Evolutionary conservation across 768 basidiomycete species (phyloP), one percentile per base, ranked within the genome.

Genomic region (Podaxis sp.): DNA sequence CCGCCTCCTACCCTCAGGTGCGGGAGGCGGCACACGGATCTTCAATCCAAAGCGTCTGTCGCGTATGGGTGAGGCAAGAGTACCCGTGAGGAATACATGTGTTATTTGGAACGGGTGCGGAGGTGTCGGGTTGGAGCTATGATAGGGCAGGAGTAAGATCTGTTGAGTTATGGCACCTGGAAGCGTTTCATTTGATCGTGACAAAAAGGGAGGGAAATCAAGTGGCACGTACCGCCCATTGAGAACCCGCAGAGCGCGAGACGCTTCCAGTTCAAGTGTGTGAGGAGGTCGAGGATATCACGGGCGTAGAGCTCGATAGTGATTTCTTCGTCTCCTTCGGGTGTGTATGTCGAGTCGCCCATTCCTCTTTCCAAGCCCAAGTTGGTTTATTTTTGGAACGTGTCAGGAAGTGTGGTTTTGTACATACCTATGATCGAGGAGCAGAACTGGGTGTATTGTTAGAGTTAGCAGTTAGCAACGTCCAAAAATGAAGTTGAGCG

Each of bases 161-260:
- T 81, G 77, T 58, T 81, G 79, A 5, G 75, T 69, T 38, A 82
- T 64, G 3, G 75, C 70, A 32, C 79, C 80, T 81, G 48, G 1
- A 61, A 27, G 6, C 11, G 16, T 13, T 44, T 38, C 2, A 3
- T 27, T 18, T n/a, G 3, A 47, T 25, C 6, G 32, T 47, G 21
- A 27, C 21, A 6, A 3, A 13, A 13, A 18, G 16, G 4, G 32
- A 4, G 18, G 23, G 44, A 25, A 21, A 38, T 1, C 1, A 35
- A 9, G 3, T 1, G 16, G 4, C 13, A 63, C 72, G 50, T 63
- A 80, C 79, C 81, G 58, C 81, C 81, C 81, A 82, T 80, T 4
- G 81, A 82, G 67, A 75, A 81, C 4, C 79, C 80, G 57, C 79
- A 78, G 10, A 82, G 64, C 1, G 76, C 70, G 21, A 82, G 59